These are phyloP conservation scores for Phyllachora maydis DNA, from an alignment of 2,329 filamentous ascomycete genomes.

Conservation along the genomic window DNA sequence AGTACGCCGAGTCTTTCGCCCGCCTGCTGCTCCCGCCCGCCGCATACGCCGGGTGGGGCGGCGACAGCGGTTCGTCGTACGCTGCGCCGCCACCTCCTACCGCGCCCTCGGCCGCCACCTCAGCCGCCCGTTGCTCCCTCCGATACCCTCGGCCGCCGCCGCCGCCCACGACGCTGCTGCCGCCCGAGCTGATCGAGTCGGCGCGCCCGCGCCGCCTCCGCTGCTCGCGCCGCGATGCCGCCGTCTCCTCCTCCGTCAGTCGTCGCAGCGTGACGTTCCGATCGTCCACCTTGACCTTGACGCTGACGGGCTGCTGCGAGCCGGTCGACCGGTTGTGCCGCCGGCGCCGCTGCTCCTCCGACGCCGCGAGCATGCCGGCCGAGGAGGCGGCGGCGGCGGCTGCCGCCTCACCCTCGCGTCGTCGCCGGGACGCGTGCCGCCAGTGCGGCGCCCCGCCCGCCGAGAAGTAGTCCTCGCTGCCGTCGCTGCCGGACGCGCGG, in stretches of 20 bases:
- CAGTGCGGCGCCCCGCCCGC: conserved; percentile 17
- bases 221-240: conserved; percentile 15
- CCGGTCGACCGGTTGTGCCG: conserved; percentile 14
- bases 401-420: conserved; percentile 25
- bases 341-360: conserved; percentile 17
- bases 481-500: conserved; percentile 18
- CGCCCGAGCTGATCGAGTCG: conserved; percentile 32
- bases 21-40: conserved; percentile 24
- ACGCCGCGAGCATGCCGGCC: conserved; percentile 24
- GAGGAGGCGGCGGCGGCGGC: no score
- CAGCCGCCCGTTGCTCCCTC: conserved; percentile 25
- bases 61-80: conserved; percentile 27
- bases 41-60: conserved; percentile 35
- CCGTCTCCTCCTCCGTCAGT: conserved; percentile 38
- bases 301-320: conserved; percentile 26
- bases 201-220: conserved; percentile 24
- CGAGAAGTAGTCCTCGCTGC: conserved; percentile 20
- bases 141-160: conserved; percentile 34
- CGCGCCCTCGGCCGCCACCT: conserved; percentile 22
- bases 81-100: conserved; percentile 15
- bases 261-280: conserved; percentile 39
- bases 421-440: conserved; percentile 22
- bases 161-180: conserved; percentile 26
- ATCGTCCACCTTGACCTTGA: conserved; percentile 40
- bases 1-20: conserved; percentile 40